Percentiles rank a stretch among this genome's conserved stretches.
Evolutionary conservation across 495 filamentous ascomycete species (phyloP).

Genomic region (Stereocaulon alpinum): DNA sequence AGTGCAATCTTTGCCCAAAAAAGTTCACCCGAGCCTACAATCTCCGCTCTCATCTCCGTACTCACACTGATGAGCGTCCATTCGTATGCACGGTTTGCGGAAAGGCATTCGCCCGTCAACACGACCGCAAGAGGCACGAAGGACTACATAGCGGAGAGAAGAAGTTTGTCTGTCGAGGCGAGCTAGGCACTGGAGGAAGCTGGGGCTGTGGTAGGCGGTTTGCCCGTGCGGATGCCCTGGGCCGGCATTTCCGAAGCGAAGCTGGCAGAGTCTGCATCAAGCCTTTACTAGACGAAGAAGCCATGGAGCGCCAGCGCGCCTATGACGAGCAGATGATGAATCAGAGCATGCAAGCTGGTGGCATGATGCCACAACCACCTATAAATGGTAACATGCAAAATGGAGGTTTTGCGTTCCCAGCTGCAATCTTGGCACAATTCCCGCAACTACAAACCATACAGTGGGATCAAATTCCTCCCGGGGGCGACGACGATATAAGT

Average conservation of each 20-base stretch:
- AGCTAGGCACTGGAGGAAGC: slow-evolving; percentile 64
- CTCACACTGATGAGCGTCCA: slow-evolving; percentile 84
- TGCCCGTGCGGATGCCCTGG: slow-evolving; percentile 88
- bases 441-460: slow-evolving; percentile 77
- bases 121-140: slow-evolving; percentile 86
- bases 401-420: slow-evolving; percentile 64
- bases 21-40: slow-evolving; percentile 86
- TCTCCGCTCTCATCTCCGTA: slow-evolving; percentile 80
- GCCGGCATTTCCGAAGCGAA: slow-evolving; percentile 93
- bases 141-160: slow-evolving; percentile 86
- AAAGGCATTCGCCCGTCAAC: slow-evolving; percentile 92
- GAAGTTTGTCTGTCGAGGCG: slow-evolving; percentile 93
- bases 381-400: slow-evolving; percentile 19
- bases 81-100: slow-evolving; percentile 95
- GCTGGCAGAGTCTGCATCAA: slow-evolving; percentile 95
- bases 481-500: slow-evolving; percentile 64
- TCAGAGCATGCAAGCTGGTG: slow-evolving; percentile 18
- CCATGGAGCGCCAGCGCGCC: slow-evolving; percentile 22
- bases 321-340: slow-evolving; percentile 22
- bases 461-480: slow-evolving; percentile 52
- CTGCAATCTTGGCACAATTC: slow-evolving; percentile 81
- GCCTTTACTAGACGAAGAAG: slow-evolving; percentile 55
- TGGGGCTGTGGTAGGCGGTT: slow-evolving; percentile 95
- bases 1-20: slow-evolving; percentile 77
- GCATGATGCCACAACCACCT: slow-evolving; percentile 14